These are phyloP conservation scores for Sugiyamaella smithiae DNA, from an alignment of 805 yeast species.

Conservation along the genomic window DNA sequence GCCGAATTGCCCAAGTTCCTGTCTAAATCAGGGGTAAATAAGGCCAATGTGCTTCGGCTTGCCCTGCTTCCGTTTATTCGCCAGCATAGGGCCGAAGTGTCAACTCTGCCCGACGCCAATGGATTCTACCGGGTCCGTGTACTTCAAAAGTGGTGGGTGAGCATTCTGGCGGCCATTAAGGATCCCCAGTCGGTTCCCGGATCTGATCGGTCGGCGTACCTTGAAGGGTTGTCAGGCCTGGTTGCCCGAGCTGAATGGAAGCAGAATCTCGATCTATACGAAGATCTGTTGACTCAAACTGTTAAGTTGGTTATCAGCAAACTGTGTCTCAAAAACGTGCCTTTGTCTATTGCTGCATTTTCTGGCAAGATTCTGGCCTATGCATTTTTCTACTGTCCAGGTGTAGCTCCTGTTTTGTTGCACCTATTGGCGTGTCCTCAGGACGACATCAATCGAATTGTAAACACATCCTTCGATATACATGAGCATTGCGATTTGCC, in stretches of 20 bases:
- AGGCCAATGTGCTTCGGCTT: slow-evolving; percentile 41
- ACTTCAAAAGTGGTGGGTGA: slow-evolving; percentile 39
- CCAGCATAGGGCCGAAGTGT: slow-evolving; percentile 25
- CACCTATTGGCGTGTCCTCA: slow-evolving; percentile 30
- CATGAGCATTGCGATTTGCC: not conserved
- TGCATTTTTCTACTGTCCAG: slow-evolving; percentile 52
- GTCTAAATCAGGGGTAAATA: slow-evolving; percentile 31
- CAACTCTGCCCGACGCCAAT: slow-evolving; percentile 20
- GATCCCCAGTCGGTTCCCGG: slow-evolving; percentile 30
- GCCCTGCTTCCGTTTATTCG: slow-evolving; percentile 42
- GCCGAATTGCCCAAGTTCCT: slow-evolving; percentile 29
- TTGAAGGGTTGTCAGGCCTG: slow-evolving; percentile 39
- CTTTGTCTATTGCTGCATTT: slow-evolving; percentile 61
- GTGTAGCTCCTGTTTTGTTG: slow-evolving; percentile 47
- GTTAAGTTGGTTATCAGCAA: slow-evolving; percentile 50
- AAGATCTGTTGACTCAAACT: slow-evolving; percentile 45
- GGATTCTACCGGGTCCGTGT: slow-evolving; percentile 26
- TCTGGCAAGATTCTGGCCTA: slow-evolving; percentile 70
- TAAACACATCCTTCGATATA: slow-evolving; percentile 12
- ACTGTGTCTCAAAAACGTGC: slow-evolving; percentile 48
- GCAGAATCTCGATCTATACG: slow-evolving; percentile 9
- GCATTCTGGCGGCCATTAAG: slow-evolving; percentile 32
- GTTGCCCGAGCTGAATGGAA: slow-evolving; percentile 40
- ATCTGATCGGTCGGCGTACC: slow-evolving; percentile 39
- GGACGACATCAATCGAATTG: slow-evolving; percentile 27